Evolutionary conservation across 805 yeast genomes (phyloP), one percentile per base, ranked within the genome.

Genomic region (Metschnikowia matae): DNA sequence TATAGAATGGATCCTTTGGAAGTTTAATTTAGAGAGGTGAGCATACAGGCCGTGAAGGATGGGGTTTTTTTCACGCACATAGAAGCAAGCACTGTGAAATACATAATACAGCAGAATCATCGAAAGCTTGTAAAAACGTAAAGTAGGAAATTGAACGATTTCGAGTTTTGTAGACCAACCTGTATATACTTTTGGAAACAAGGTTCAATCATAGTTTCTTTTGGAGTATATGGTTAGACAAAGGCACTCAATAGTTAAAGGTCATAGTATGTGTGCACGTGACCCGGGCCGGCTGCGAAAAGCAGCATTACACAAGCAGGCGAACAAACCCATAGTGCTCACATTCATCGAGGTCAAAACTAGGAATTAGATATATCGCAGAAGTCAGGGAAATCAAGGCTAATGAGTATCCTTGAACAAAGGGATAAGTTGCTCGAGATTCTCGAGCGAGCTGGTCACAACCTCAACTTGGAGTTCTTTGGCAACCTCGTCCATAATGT

Each of bases 401-500:
- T 20, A 7, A 44, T 31, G 23, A 13, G 20, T 18, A 23, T 36
- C 33, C 51, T 51, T 20, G 56, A 53, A 35, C 43, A 45, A 32
- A 40, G 36, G 41, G 53, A 55, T 10, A 39, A 40, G 21, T 8
- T 53, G 7, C 20, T 53, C 21, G 53, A 48, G 29, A 39, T 48
- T 26, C 37, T 53, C 40, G 52, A 46, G 20, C 46, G 56, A 34
- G 47, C 54, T 8, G 53, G 50, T 38, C 50, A 54, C 32, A 45
- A 51, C n/a, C 40, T 51, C 29, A 52, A 53, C 29, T 47, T 51
- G 26, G 46, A 49, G 36, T 42, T 51, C 8, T 34, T 53, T 17
- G 58, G 52, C 39, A 38, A 50, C 4, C 49, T 52, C 26, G 46
- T 54, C 37, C 72, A 65, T 48, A 62, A 62, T 14, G 52, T 66